Conservation (phyloP, 768 basidiomycete species). For the Suillus subluteus region DNA sequence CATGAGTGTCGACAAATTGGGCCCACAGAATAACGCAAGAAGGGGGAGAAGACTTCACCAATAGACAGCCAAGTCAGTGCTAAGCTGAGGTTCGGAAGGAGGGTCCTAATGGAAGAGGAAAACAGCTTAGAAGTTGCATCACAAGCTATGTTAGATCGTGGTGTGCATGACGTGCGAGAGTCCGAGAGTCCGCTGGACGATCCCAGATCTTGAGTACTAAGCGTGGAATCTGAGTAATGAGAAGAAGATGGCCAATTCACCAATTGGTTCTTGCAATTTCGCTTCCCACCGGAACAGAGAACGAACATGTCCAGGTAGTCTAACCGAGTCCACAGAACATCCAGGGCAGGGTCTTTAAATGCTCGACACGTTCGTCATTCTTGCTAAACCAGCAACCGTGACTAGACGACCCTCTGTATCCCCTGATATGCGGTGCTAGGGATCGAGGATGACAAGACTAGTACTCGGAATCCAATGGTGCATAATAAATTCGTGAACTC, state of each 20-base stretch:
- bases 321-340: slow-evolving; percentile 10
- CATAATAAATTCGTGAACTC: too few relatives aligned
- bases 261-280: neutral
- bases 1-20: too few relatives aligned
- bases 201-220: too few relatives aligned
- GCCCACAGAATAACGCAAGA: too few relatives aligned
- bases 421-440: neutral
- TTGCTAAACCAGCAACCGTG: neutral
- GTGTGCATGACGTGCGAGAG: too few relatives aligned
- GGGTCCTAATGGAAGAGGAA: too few relatives aligned
- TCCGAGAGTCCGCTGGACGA: neutral
- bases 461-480: too few relatives aligned
- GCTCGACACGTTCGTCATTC: slow-evolving; percentile 5
- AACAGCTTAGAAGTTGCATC: too few relatives aligned
- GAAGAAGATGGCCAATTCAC: neutral
- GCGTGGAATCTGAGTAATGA: neutral
- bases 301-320: neutral
- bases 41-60: too few relatives aligned
- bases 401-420: neutral
- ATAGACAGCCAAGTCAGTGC: too few relatives aligned
- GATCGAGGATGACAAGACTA: neutral
- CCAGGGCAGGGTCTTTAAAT: neutral
- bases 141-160: too few relatives aligned
- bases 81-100: too few relatives aligned
- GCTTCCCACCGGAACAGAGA: neutral